Conservation (phyloP, 768 basidiomycete species). For the Psilocybe subaeruginosa region DNA sequence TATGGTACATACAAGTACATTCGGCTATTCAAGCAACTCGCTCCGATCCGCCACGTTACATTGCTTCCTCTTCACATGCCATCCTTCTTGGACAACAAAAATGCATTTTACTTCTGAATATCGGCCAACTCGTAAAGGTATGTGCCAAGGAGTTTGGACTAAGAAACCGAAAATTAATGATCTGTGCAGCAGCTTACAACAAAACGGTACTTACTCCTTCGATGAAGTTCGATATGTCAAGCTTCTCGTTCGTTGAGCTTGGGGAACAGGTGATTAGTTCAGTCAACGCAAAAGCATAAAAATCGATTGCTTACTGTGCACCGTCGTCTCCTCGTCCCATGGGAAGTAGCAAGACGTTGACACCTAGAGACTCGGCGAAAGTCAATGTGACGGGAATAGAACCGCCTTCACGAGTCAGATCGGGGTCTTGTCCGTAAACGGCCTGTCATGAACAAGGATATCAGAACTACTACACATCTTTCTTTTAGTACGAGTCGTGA, state of each 20-base stretch:
- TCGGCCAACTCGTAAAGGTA: slow-evolving; percentile 78
- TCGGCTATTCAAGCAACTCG: background rate
- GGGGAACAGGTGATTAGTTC: background rate
- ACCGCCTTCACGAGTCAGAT: slow-evolving; percentile 90
- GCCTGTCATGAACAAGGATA: slow-evolving; percentile 28
- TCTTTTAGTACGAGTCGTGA: background rate
- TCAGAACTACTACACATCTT: slow-evolving; percentile 25
- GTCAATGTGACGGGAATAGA: slow-evolving; percentile 94
- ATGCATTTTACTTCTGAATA: slow-evolving; percentile 18
- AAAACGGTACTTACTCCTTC: slow-evolving; percentile 58
- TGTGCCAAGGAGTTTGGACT: slow-evolving; percentile 78
- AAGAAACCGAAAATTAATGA: background rate
- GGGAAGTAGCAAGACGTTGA: slow-evolving; percentile 88
- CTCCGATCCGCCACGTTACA: background rate
- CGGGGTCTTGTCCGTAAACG: slow-evolving; percentile 77
- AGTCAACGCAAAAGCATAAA: background rate
- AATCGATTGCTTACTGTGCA: slow-evolving; percentile 66
- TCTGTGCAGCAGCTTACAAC: background rate
- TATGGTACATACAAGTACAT: background rate
- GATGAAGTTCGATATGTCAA: slow-evolving; percentile 89
- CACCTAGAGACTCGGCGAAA: slow-evolving; percentile 85
- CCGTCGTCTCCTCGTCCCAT: slow-evolving; percentile 97
- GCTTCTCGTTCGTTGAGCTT: slow-evolving; percentile 93
- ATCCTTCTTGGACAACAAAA: background rate
- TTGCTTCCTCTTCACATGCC: background rate